phyloP scores from a whole-genome alignment of 2,329 filamentous ascomycete genomes.

The Penicillium rolfsii region DNA sequence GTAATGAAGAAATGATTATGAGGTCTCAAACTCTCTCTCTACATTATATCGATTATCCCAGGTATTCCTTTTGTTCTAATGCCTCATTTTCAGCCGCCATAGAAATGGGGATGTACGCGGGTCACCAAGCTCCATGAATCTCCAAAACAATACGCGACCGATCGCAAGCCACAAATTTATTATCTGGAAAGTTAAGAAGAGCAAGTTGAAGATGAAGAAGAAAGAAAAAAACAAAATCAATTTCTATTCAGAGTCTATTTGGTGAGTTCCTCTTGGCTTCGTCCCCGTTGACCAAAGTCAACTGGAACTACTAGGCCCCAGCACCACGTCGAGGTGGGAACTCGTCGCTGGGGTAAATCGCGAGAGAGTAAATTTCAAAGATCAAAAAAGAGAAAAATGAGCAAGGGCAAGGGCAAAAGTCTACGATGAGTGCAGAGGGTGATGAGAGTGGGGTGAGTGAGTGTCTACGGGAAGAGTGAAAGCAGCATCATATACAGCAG shows the following conservation, averaged over 20 bases:
- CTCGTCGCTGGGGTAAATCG: slow-evolving; percentile 15
- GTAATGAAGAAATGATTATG: too few species aligned
- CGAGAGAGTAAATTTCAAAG: slow-evolving; percentile 8
- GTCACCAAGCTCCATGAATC: not conserved
- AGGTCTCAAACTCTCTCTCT: not conserved
- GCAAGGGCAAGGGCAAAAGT: not conserved
- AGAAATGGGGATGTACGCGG: not conserved
- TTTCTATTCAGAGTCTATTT: too few species aligned
- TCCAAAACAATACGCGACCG: not conserved
- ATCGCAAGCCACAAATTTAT: not conserved
- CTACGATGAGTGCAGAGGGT: not conserved
- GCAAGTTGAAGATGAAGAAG: not conserved
- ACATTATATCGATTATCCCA: not conserved
- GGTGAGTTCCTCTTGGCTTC: slow-evolving; percentile 21
- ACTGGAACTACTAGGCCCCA: slow-evolving; percentile 20
- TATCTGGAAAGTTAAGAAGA: not conserved
- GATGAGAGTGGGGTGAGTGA: not conserved
- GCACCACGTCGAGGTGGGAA: slow-evolving; percentile 24
- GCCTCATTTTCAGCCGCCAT: not conserved
- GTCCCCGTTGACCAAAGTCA: not conserved
- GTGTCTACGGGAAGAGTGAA: not conserved
- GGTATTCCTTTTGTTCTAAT: not conserved
- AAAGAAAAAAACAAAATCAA: not conserved
- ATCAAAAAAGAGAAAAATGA: not conserved
- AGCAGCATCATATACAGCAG: not conserved